A percentile compares a stretch with the other conserved stretches of the same genome.
Conservation (phyloP, 805 yeast genomes). For the Candida lessepsii region DNA sequence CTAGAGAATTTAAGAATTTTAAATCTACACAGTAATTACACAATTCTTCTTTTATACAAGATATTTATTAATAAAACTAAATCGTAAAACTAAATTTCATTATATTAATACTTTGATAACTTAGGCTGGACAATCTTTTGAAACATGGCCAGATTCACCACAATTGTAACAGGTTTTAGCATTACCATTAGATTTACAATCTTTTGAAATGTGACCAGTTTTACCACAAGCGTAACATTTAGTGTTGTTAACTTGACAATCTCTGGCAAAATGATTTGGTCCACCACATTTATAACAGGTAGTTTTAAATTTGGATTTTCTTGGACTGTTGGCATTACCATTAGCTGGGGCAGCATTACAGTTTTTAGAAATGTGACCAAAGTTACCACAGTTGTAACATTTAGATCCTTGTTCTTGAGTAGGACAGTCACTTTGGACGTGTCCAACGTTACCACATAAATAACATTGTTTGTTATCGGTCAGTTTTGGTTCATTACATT, state of each 20-base stretch:
- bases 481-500: slow-evolving; percentile 87
- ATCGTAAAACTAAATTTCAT: neutral
- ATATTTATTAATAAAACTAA: slow-evolving; percentile 1
- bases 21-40: no score
- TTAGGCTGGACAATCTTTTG: slow-evolving; percentile 60
- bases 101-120: neutral
- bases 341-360: slow-evolving; percentile 45
- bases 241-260: slow-evolving; percentile 68
- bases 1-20: no score
- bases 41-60: slow-evolving; percentile 1
- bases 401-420: slow-evolving; percentile 63
- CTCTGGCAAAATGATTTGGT: slow-evolving; percentile 90
- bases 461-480: slow-evolving; percentile 84
- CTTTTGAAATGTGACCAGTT: slow-evolving; percentile 85
- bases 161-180: slow-evolving; percentile 69
- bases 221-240: slow-evolving; percentile 94
- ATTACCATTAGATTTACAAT: slow-evolving; percentile 57
- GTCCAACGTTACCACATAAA: slow-evolving; percentile 91
- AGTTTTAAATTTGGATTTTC: slow-evolving; percentile 23
- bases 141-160: slow-evolving; percentile 82
- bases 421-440: slow-evolving; percentile 82
- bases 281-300: slow-evolving; percentile 91
- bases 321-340: neutral
- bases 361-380: slow-evolving; percentile 81
- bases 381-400: slow-evolving; percentile 59